A percentile compares a stretch with the other conserved stretches of the same genome.
phyloP scores from a whole-genome alignment of 495 filamentous ascomycete species.

The Pseudoneurospora amorphoporcata region DNA sequence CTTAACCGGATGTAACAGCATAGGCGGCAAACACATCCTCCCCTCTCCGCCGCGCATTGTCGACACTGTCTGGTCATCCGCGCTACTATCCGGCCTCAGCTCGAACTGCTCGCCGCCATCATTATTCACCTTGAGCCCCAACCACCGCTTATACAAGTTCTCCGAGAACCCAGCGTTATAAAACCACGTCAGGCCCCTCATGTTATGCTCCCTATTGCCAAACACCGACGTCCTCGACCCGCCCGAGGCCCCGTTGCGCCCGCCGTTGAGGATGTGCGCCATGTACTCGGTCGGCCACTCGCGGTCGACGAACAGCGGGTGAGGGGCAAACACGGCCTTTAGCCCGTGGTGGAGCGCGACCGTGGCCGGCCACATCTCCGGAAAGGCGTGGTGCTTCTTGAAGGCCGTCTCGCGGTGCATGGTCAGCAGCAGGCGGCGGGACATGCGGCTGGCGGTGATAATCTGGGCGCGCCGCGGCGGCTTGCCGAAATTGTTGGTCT shows the following conservation, averaged over 20 bases:
- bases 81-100: conserved; percentile 41
- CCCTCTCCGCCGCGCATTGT: conserved; percentile 53
- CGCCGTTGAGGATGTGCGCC: conserved; percentile 74
- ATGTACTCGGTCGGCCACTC: conserved; percentile 76
- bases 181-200: conserved; percentile 84
- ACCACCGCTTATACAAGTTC: conserved; percentile 79
- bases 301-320: conserved; percentile 85
- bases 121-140: conserved; percentile 74
- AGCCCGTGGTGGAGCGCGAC: conserved; percentile 84
- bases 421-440: conserved; percentile 63
- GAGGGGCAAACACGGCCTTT: conserved; percentile 90
- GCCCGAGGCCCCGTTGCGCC: conserved; percentile 64
- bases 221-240: conserved; percentile 68
- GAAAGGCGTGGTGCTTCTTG: conserved; percentile 79
- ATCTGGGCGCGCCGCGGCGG: conserved; percentile 82
- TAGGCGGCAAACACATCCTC: conserved; percentile 85
- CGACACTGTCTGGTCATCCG: conserved; percentile 35
- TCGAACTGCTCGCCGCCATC: conserved; percentile 81
- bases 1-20: conserved; percentile 93
- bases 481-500: conserved; percentile 37
- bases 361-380: conserved; percentile 91
- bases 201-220: conserved; percentile 82
- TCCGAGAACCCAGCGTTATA: conserved; percentile 80
- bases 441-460: conserved; percentile 75
- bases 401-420: conserved; percentile 87